phyloP scores from a whole-genome alignment of 345 rosid genomes.

The Gossypium anomalum region DNA sequence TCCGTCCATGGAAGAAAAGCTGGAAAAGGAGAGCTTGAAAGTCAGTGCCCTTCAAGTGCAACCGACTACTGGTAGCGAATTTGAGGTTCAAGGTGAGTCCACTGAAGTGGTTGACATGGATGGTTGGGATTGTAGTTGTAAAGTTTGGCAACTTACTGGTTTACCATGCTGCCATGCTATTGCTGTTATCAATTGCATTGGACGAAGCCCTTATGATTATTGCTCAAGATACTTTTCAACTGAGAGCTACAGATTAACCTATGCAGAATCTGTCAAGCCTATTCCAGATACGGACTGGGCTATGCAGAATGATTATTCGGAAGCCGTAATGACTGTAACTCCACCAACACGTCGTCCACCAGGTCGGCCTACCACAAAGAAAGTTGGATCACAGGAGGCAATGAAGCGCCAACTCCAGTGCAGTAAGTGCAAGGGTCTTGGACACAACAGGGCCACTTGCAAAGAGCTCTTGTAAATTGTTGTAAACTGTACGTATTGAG shows the following conservation, averaged over 20 bases:
- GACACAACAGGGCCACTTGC: slow-evolving; percentile 95
- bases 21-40: slow-evolving; percentile 56
- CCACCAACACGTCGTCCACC: slow-evolving; percentile 83
- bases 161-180: slow-evolving; percentile 78
- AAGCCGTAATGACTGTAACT: slow-evolving; percentile 60
- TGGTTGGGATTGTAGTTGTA: slow-evolving; percentile 81
- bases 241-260: slow-evolving; percentile 67
- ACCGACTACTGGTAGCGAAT: slow-evolving; percentile 49
- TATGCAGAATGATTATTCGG: slow-evolving; percentile 39
- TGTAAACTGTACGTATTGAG: slow-evolving; percentile 27
- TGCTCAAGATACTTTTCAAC: slow-evolving; percentile 70
- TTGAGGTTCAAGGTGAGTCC: slow-evolving; percentile 81
- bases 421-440: slow-evolving; percentile 92
- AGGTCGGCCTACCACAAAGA: slow-evolving; percentile 76
- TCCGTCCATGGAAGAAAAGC: slow-evolving; percentile 74
- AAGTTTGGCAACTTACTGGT: slow-evolving; percentile 79
- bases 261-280: slow-evolving; percentile 62
- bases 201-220: slow-evolving; percentile 57
- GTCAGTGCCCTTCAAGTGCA: slow-evolving; percentile 52
- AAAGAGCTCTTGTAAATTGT: slow-evolving; percentile 50
- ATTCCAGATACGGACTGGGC: slow-evolving; percentile 46
- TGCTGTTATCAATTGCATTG: slow-evolving; percentile 57
- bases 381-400: slow-evolving; percentile 48
- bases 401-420: slow-evolving; percentile 85
- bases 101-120: slow-evolving; percentile 65